Base-by-base conservation (phyloP, 768 basidiomycete genomes). In the Grammothele lineata region DNA sequence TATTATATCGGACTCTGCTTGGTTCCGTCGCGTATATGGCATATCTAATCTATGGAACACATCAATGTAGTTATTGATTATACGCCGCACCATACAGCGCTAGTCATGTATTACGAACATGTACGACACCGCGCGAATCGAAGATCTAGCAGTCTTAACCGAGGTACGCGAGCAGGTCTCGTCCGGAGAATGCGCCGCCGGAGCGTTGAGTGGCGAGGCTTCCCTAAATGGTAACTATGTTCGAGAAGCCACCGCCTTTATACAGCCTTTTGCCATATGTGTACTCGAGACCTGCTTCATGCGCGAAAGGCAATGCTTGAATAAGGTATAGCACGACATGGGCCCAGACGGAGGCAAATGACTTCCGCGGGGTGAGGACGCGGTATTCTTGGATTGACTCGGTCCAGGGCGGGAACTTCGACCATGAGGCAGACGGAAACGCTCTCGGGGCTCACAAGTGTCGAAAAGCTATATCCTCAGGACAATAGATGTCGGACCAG, bases 171-270 rank as follows among this genome's bases (percentile, higher is more conserved):
- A n/a, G n/a, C n/a, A n/a, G n/a, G n/a, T 30, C 19, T 10, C 25
- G 17, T n/a, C 46, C 51, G 51, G 51, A 12, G 42, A 42, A 34
- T 4, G 19, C 22, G 25, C 46, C 37, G 17, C 51, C 51, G 51
- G 51, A 53, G n/a, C 37, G 43, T 40, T 26, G 35, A 40, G 34
- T 43, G 33, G 17, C 5, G 22, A 11, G 35, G 19, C 23, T 44
- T 14, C 51, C 46, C 18, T 40, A 53, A 30, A 19, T 39, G 51
- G 51, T 48, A 48, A 53, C 43, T 53, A 53, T 22, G 46, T 48
- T 53, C 39, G 43, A 30, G 46, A 53, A 53, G 33, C 30, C 51
- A 53, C 38, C 38, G 51, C 51, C 51, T 43, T 39, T 26, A 19
- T 35, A 53, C 51, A 47, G 51, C 51, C 51, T 48, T 35, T 39